Percentiles rank a stretch among this genome's conserved stretches.
Conservation (phyloP, 1,139 yeast species). For the Meyerozyma carpophila region DNA sequence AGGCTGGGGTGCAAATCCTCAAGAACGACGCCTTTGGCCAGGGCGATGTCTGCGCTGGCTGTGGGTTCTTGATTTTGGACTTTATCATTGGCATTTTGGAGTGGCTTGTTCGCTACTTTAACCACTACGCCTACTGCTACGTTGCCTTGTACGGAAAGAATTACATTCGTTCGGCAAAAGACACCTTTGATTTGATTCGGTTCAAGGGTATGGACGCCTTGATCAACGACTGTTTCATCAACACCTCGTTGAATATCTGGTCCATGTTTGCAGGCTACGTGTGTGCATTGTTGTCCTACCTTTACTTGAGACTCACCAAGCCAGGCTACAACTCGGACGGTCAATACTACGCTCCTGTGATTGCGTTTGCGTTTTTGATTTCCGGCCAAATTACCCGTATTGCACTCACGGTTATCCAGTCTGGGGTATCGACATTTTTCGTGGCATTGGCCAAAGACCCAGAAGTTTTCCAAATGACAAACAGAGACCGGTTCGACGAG, state of each 20-base stretch:
- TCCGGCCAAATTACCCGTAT: slow-evolving; percentile 74
- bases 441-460: slow-evolving; percentile 87
- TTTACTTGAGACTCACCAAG: slow-evolving; percentile 66
- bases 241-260: slow-evolving; percentile 69
- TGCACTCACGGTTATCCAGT: slow-evolving; percentile 66
- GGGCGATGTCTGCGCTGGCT: slow-evolving; percentile 51
- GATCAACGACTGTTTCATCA: slow-evolving; percentile 78
- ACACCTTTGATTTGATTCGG: slow-evolving; percentile 74
- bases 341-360: slow-evolving; percentile 65
- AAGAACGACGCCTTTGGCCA: slow-evolving; percentile 51
- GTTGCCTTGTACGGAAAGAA: slow-evolving; percentile 83
- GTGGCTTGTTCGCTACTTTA: slow-evolving; percentile 81
- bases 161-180: slow-evolving; percentile 71
- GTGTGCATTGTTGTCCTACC: slow-evolving; percentile 62
- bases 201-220: slow-evolving; percentile 83
- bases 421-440: slow-evolving; percentile 83
- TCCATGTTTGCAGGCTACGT: slow-evolving; percentile 66
- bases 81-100: slow-evolving; percentile 61
- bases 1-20: slow-evolving; percentile 43
- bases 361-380: slow-evolving; percentile 73
- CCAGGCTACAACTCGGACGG: slow-evolving; percentile 69
- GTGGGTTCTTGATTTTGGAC: slow-evolving; percentile 52
- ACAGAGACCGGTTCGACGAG: slow-evolving; percentile 71
- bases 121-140: slow-evolving; percentile 85
- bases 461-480: slow-evolving; percentile 70